Evolutionary conservation across 148 eudicot species (phyloP).

Genomic region (Linanthus parryae): DNA sequence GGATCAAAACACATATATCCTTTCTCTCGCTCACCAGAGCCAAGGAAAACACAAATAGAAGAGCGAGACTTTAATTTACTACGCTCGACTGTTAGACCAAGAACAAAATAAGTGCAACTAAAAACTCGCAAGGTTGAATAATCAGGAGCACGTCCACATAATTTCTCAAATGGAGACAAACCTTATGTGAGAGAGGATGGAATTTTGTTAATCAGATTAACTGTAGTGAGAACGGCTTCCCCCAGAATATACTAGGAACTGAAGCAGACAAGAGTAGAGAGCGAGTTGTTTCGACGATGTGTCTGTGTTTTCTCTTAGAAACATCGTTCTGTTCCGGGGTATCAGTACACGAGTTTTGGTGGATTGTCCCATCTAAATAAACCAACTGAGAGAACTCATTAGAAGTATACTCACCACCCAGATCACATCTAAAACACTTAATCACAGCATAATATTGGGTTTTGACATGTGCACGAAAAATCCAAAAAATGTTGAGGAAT

Average conservation of each 20-base stretch:
- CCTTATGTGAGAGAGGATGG: background rate
- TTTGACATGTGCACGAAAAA: background rate
- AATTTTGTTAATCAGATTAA: background rate
- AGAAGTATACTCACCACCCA: background rate
- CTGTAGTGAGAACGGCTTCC: background rate
- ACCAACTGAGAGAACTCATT: background rate
- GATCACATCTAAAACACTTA: background rate
- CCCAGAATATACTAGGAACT: background rate
- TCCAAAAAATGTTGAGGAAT: too few species aligned
- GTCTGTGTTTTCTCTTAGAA: background rate
- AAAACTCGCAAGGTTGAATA: background rate
- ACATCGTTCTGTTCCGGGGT: conserved; percentile 4
- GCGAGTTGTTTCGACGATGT: background rate
- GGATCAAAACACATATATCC: background rate
- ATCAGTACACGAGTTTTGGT: background rate
- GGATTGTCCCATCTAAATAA: background rate
- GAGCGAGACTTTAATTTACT: background rate
- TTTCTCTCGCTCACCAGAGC: background rate
- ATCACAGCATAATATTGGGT: background rate
- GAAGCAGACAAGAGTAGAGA: background rate
- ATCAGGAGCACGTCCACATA: background rate
- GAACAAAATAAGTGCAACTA: background rate
- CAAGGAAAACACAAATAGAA: background rate
- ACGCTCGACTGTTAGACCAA: background rate
- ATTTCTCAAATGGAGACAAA: background rate